A percentile compares a stretch with the other conserved stretches of the same genome.
phyloP scores from a whole-genome alignment of 768 basidiomycete species.

The Podaxis sp. region DNA sequence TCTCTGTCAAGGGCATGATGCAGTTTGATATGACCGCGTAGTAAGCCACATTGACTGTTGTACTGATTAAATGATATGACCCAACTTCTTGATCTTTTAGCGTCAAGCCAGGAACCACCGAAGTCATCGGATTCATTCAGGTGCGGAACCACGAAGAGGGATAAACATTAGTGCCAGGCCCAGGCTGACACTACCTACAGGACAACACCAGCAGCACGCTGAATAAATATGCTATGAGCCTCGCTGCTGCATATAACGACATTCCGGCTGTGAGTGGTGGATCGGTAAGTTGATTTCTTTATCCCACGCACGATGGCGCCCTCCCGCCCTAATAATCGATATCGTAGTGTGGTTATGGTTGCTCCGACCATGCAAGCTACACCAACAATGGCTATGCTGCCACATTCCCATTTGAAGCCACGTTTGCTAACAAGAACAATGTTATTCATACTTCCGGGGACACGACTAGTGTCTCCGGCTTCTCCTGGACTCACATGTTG shows the following conservation, averaged over 20 bases:
- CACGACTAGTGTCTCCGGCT: conserved; percentile 35
- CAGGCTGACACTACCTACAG: conserved; percentile 29
- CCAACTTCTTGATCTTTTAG: conserved; percentile 28
- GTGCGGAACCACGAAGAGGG: conserved; percentile 17
- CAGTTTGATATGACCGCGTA: conserved; percentile 50
- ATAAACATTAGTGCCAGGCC: background rate
- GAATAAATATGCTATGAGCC: conserved; percentile 40
- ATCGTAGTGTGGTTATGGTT: conserved; percentile 28
- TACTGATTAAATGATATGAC: background rate
- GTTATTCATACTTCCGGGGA: conserved; percentile 27
- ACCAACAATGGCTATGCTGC: conserved; percentile 42
- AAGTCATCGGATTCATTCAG: conserved; percentile 35
- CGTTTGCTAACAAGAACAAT: conserved; percentile 25
- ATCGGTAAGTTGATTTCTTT: conserved; percentile 14
- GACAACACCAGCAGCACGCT: conserved; percentile 33
- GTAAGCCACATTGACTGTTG: conserved; percentile 18
- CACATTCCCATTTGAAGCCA: conserved; percentile 37
- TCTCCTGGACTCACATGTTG: conserved; percentile 43
- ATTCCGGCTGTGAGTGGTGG: conserved; percentile 39
- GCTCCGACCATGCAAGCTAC: conserved; percentile 39
- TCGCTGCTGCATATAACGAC: conserved; percentile 42
- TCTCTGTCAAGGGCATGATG: conserved; percentile 41
- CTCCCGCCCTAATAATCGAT: background rate
- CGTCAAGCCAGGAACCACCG: conserved; percentile 43
- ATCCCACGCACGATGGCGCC: too few species aligned